phyloP scores from a whole-genome alignment of 2,329 filamentous ascomycete species.

The Pestalotiopsis fici region DNA sequence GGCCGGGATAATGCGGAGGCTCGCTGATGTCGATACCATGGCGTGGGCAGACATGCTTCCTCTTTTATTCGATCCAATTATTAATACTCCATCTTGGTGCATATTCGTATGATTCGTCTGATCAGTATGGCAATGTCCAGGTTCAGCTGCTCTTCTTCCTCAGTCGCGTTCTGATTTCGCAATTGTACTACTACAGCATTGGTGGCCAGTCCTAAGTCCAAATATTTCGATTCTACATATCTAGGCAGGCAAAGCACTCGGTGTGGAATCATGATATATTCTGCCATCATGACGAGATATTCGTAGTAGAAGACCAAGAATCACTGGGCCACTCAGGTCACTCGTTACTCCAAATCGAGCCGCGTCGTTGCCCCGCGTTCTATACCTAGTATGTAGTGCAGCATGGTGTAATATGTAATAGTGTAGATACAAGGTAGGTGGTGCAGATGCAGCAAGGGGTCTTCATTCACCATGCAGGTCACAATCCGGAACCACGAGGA shows the following conservation, averaged over 20 bases:
- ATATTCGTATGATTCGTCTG: neutral
- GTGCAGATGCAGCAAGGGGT: neutral
- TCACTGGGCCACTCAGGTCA: neutral
- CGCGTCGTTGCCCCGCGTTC: conserved; percentile 1
- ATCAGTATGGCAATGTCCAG: too few relatives aligned
- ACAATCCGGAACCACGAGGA: neutral
- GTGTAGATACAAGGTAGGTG: neutral
- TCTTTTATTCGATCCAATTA: neutral
- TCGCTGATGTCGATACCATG: neutral
- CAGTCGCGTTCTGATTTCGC: too few relatives aligned
- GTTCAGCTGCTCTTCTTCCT: too few relatives aligned
- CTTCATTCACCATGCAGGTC: neutral
- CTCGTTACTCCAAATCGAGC: neutral
- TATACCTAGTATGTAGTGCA: neutral
- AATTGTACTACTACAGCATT: too few relatives aligned
- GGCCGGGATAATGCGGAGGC: neutral
- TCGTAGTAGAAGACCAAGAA: neutral
- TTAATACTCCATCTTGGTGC: neutral
- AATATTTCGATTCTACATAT: too few relatives aligned
- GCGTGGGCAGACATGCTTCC: neutral
- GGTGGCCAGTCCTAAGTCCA: too few relatives aligned
- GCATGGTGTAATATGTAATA: neutral
- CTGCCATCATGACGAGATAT: conserved; percentile 1
- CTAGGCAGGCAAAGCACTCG: neutral
- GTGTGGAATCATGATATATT: neutral